phyloP scores from a whole-genome alignment of 2,329 filamentous ascomycete species.

The Botryotinia narcissicola region DNA sequence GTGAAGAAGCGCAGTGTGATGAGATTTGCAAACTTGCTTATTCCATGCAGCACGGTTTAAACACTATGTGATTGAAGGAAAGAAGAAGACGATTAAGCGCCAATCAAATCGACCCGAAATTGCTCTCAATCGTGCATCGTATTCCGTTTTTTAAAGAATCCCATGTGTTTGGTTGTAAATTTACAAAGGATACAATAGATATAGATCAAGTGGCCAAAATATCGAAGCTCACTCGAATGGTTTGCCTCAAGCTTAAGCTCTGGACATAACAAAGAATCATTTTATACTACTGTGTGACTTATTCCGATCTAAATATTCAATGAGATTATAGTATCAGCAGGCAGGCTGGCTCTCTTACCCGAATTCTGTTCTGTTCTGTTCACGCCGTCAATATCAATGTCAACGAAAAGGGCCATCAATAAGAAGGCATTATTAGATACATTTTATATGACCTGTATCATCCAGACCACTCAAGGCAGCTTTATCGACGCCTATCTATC shows the following conservation, averaged over 20 bases:
- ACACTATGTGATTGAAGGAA: not conserved
- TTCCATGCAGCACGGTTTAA: not conserved
- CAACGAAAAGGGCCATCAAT: not conserved
- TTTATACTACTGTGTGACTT: not conserved
- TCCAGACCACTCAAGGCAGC: not conserved
- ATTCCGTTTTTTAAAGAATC: not conserved
- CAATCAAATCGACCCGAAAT: not conserved
- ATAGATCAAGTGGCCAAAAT: slow-evolving; percentile 12
- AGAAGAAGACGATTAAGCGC: not conserved
- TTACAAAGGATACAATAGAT: slow-evolving; percentile 1
- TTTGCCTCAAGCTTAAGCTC: not conserved
- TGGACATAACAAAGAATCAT: not conserved
- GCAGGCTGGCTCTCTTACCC: not conserved
- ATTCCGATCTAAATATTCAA: not conserved
- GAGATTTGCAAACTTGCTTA: not conserved
- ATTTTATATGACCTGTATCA: not conserved
- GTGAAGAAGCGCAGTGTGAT: slow-evolving; percentile 11
- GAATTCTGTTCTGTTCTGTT: not conserved
- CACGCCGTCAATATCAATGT: not conserved
- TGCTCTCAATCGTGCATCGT: not conserved
- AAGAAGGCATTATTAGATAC: not conserved
- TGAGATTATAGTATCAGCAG: not conserved
- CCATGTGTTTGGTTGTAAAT: not conserved
- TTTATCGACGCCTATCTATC: not conserved
- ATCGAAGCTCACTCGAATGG: not conserved